phyloP scores from a whole-genome alignment of 2,329 filamentous ascomycete species.

The Phoma herbarum region DNA sequence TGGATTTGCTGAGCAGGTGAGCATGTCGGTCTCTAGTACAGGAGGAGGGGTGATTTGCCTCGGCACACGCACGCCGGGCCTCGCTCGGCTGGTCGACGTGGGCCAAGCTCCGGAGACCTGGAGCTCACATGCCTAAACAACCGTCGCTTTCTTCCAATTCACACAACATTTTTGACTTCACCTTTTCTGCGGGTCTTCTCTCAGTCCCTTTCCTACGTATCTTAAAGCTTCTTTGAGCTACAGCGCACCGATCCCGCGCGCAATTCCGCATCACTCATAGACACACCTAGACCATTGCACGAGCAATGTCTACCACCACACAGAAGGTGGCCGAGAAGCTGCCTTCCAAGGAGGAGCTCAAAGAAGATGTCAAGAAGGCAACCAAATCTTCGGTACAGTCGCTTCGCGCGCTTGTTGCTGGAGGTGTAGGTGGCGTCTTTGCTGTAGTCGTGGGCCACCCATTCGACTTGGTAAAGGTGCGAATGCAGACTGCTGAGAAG shows the following conservation, averaged over 20 bases:
- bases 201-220: neutral
- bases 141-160: constrained; percentile 25
- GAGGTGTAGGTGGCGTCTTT: constrained; percentile 92
- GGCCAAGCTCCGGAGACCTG: constrained; percentile 40
- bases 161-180: constrained; percentile 15
- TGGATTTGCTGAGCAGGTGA: constrained; percentile 7
- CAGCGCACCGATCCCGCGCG: neutral
- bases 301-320: constrained; percentile 38
- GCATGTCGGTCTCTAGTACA: constrained; percentile 1
- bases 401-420: constrained; percentile 84
- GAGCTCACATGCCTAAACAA: constrained; percentile 40
- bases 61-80: constrained; percentile 34
- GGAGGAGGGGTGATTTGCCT: constrained; percentile 28
- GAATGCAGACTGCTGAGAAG: constrained; percentile 92
- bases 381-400: constrained; percentile 66
- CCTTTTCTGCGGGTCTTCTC: constrained; percentile 2
- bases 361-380: constrained; percentile 61
- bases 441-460: constrained; percentile 93
- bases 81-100: constrained; percentile 34
- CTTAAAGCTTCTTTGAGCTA: constrained; percentile 10
- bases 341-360: constrained; percentile 56
- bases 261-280: constrained; percentile 19
- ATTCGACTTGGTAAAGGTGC: constrained; percentile 97
- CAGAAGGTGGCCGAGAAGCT: constrained; percentile 42
- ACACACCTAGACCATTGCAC: constrained; percentile 2